phyloP scores from a whole-genome alignment of 306 rosid genomes.

The Gynostemma pentaphyllum region DNA sequence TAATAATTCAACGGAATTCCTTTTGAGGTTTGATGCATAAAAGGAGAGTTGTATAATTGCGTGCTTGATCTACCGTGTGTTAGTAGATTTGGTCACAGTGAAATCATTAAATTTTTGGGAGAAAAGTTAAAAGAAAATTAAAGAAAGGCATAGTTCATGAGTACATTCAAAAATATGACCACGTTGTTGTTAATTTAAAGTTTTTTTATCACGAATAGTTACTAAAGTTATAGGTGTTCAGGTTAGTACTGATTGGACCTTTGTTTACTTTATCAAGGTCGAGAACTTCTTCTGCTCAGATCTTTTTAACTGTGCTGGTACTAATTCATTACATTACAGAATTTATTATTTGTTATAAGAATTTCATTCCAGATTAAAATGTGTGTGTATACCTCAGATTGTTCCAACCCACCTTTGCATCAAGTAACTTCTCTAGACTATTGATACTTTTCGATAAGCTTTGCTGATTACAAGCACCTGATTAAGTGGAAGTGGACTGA shows the following conservation, averaged over 20 bases:
- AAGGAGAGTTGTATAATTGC: neutral
- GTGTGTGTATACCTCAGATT: slow-evolving; percentile 10
- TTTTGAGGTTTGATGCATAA: neutral
- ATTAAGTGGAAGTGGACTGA: slow-evolving; percentile 18
- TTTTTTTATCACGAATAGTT: too few relatives aligned
- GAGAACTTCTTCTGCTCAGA: neutral
- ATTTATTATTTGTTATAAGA: neutral
- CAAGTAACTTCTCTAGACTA: slow-evolving; percentile 74
- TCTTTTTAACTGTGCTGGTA: neutral
- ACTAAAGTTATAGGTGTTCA: too few relatives aligned
- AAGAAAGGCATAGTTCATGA: too few relatives aligned
- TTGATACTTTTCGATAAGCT: slow-evolving; percentile 71
- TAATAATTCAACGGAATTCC: neutral
- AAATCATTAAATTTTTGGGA: too few relatives aligned
- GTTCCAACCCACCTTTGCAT: slow-evolving; percentile 66
- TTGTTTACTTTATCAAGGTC: neutral
- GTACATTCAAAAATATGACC: too few relatives aligned
- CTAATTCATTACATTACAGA: neutral
- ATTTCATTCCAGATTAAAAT: neutral
- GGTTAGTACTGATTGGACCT: neutral
- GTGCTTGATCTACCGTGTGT: neutral
- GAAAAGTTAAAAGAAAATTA: too few relatives aligned
- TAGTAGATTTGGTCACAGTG: neutral
- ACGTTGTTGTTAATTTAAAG: too few relatives aligned
- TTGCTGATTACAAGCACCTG: slow-evolving; percentile 58